phyloP scores from a whole-genome alignment of 2,329 filamentous ascomycete species.

The Harringtonia lauricola region DNA sequence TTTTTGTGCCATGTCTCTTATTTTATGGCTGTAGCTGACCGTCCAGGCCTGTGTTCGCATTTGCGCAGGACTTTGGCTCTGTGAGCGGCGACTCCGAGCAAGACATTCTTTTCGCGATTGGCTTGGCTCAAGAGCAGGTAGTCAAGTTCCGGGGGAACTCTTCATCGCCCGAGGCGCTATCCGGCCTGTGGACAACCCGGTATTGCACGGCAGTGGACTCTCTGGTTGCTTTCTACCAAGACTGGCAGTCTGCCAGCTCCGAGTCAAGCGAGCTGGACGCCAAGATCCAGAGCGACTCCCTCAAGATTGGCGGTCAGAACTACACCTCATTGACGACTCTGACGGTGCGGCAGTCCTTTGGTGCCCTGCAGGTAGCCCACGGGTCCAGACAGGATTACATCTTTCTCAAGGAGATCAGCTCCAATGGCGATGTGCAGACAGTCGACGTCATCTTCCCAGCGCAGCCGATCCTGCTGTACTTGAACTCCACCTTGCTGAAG shows the following conservation, averaged over 20 bases:
- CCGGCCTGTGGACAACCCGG: slow-evolving; percentile 67
- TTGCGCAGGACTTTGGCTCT: slow-evolving; percentile 49
- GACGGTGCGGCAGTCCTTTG: slow-evolving; percentile 72
- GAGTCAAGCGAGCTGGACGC: slow-evolving; percentile 54
- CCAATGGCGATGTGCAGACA: slow-evolving; percentile 77
- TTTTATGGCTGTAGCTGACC: neutral
- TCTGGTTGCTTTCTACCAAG: slow-evolving; percentile 63
- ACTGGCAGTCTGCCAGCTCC: slow-evolving; percentile 50
- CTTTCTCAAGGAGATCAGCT: slow-evolving; percentile 85
- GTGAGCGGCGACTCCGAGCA: slow-evolving; percentile 23
- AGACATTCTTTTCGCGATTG: slow-evolving; percentile 59
- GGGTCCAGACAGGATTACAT: slow-evolving; percentile 59
- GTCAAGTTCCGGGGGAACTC: slow-evolving; percentile 63
- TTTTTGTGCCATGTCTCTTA: too few relatives aligned
- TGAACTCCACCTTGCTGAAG: slow-evolving; percentile 65
- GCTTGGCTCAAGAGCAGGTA: slow-evolving; percentile 65
- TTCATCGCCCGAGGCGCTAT: slow-evolving; percentile 49
- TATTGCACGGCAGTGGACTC: slow-evolving; percentile 52
- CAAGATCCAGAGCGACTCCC: slow-evolving; percentile 55
- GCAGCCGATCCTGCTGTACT: slow-evolving; percentile 75
- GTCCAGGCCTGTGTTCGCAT: slow-evolving; percentile 69
- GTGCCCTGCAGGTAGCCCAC: slow-evolving; percentile 61
- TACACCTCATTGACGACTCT: slow-evolving; percentile 69
- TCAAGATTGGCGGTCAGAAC: slow-evolving; percentile 57
- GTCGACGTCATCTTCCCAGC: slow-evolving; percentile 80